Evolutionary conservation across 257 asterid genomes (phyloP).

Genomic region (Avicennia marina): DNA sequence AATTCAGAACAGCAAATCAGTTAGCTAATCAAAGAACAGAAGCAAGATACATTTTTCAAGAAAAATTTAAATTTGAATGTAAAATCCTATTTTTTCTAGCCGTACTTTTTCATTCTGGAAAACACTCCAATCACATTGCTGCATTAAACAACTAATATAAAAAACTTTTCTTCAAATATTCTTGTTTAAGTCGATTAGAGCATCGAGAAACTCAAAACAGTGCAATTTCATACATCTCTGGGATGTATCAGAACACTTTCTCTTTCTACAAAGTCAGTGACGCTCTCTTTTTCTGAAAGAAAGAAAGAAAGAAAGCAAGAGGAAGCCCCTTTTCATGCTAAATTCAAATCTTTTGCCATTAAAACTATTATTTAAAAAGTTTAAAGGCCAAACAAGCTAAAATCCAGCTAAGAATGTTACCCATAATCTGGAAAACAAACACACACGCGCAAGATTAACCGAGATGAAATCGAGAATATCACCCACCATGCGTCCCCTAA

Average conservation of each 20-base stretch:
- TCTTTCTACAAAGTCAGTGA: conserved; percentile 16
- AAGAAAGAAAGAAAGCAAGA: conserved; percentile 17
- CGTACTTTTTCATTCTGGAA: neutral
- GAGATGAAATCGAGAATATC: conserved; percentile 17
- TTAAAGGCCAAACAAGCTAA: conserved; percentile 20
- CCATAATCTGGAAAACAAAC: conserved; percentile 24
- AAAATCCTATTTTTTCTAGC: neutral
- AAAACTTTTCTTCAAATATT: neutral
- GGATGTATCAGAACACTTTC: conserved; percentile 14
- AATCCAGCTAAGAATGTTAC: conserved; percentile 13
- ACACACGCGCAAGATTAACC: conserved; percentile 15
- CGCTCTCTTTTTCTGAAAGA: neutral
- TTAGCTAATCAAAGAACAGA: neutral
- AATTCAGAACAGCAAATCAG: conserved; percentile 11
- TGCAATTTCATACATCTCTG: neutral
- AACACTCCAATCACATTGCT: neutral
- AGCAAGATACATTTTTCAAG: too few relatives aligned
- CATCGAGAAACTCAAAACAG: neutral
- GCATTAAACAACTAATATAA: neutral
- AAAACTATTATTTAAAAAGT: neutral
- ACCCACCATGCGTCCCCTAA: conserved; percentile 34
- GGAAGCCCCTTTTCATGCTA: conserved; percentile 28
- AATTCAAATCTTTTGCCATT: conserved; percentile 17
- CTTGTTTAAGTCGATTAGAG: conserved; percentile 3
- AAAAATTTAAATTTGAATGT: neutral